A percentile compares a stretch with the other conserved stretches of the same genome.
These are phyloP conservation scores for Oryza australiensis DNA, from an alignment of 176 grass and related monocot species.

Conservation along the genomic window DNA sequence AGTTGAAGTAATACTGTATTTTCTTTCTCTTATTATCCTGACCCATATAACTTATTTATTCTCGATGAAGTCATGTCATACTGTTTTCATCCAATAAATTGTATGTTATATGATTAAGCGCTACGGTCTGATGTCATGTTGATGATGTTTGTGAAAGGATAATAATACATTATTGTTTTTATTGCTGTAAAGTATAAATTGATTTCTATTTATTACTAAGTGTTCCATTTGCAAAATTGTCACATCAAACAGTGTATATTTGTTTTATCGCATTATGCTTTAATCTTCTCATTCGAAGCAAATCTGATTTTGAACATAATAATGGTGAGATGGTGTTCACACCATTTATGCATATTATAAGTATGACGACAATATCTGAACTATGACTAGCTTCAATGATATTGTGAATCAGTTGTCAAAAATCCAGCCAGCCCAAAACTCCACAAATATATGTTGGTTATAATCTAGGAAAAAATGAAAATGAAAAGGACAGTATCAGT, in stretches of 20 bases:
- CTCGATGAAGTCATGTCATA: background rate
- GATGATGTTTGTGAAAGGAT: slow-evolving; percentile 29
- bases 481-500: background rate
- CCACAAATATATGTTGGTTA: background rate
- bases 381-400: slow-evolving; percentile 15
- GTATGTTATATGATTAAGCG: slow-evolving; percentile 26
- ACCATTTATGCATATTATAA: background rate
- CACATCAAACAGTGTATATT: slow-evolving; percentile 13
- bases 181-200: slow-evolving; percentile 15
- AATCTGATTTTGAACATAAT: background rate
- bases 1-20: slow-evolving; percentile 14
- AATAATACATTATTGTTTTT: slow-evolving; percentile 12
- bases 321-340: slow-evolving; percentile 1
- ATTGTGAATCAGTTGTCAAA: slow-evolving; percentile 5
- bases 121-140: background rate
- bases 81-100: background rate
- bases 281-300: background rate
- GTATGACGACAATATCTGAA: slow-evolving; percentile 21
- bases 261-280: slow-evolving; percentile 17
- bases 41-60: no score
- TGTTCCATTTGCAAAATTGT: slow-evolving; percentile 15
- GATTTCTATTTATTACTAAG: background rate
- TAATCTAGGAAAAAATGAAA: background rate
- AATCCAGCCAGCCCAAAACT: background rate
- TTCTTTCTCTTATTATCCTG: background rate